Evolutionary conservation across 352 stramenopile species (phyloP).

Genomic region (Bremia lactucae): DNA sequence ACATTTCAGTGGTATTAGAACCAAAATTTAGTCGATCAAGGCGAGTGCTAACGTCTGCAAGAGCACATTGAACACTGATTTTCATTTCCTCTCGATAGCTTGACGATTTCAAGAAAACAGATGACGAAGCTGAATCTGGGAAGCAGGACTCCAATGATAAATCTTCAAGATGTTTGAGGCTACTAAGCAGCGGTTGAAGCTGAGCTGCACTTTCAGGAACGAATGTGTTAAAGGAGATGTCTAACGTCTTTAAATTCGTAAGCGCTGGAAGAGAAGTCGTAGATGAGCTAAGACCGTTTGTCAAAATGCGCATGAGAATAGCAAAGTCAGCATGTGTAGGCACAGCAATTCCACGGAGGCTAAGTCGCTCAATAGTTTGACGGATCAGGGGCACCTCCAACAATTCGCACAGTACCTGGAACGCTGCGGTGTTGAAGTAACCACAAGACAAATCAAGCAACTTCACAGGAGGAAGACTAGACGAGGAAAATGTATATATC

Average conservation of each 20-base stretch:
- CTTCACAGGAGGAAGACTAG: constrained; percentile 24
- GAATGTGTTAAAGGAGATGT: constrained; percentile 68
- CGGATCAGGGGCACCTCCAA: constrained; percentile 28
- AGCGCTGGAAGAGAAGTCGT: constrained; percentile 14
- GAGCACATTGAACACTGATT: constrained; percentile 19
- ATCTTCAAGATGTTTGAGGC: constrained; percentile 23
- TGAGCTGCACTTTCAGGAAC: constrained; percentile 23
- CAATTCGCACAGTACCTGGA: constrained; percentile 36
- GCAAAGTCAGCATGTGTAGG: constrained; percentile 38
- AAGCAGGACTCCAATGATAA: constrained; percentile 57
- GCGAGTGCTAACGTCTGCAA: constrained; percentile 26
- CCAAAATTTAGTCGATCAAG: constrained; percentile 42
- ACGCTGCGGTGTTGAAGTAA: constrained; percentile 49
- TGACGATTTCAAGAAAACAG: not conserved
- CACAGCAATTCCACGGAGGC: constrained; percentile 36
- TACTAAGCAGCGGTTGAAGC: constrained; percentile 30
- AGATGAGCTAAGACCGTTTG: not conserved
- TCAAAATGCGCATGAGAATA: constrained; percentile 27
- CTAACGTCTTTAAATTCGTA: constrained; percentile 28
- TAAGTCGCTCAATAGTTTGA: constrained; percentile 23
- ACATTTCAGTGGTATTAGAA: constrained; percentile 30
- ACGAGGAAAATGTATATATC: constrained; percentile 28
- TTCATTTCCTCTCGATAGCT: constrained; percentile 3
- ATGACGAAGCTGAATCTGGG: constrained; percentile 3
- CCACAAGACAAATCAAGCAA: constrained; percentile 46